Conservation (phyloP, 129 eudicot genomes). For the Artemisia argyi region DNA sequence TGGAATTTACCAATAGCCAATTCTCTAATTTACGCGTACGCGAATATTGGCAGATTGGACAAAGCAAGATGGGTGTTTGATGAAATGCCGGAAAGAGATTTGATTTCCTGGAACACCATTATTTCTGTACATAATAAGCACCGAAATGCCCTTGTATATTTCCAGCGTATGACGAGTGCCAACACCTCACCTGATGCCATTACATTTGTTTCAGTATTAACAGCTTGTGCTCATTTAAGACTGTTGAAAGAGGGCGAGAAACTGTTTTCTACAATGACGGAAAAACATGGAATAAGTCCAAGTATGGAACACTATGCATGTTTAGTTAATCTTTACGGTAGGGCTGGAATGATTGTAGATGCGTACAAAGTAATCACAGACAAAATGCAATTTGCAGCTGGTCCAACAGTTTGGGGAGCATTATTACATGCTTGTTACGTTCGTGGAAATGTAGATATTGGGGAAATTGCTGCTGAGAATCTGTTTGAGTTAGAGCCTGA, state of each 20-base stretch:
- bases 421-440: slow-evolving; percentile 79
- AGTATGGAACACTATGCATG: slow-evolving; percentile 85
- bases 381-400: slow-evolving; percentile 56
- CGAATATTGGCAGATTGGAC: slow-evolving; percentile 36
- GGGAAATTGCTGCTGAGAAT: slow-evolving; percentile 56
- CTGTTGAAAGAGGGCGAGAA: slow-evolving; percentile 63
- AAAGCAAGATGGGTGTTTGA: slow-evolving; percentile 43
- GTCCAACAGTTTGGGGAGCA: slow-evolving; percentile 94
- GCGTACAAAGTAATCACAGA: slow-evolving; percentile 54
- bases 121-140: slow-evolving; percentile 64
- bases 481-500: slow-evolving; percentile 82
- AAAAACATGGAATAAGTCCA: slow-evolving; percentile 44
- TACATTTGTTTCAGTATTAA: slow-evolving; percentile 66
- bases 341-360: slow-evolving; percentile 56
- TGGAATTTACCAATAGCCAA: slow-evolving; percentile 49
- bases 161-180: slow-evolving; percentile 40
- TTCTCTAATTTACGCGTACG: slow-evolving; percentile 53
- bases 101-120: slow-evolving; percentile 80
- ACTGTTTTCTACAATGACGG: slow-evolving; percentile 48
- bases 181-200: slow-evolving; percentile 42
- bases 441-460: slow-evolving; percentile 60
- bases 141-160: slow-evolving; percentile 48
- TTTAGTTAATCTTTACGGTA: slow-evolving; percentile 75
- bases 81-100: slow-evolving; percentile 62
- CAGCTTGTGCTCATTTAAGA: slow-evolving; percentile 75